A percentile compares a stretch with the other conserved stretches of the same genome.
phyloP scores from a whole-genome alignment of 768 basidiomycete species.

The Melanogaster broomeanus region DNA sequence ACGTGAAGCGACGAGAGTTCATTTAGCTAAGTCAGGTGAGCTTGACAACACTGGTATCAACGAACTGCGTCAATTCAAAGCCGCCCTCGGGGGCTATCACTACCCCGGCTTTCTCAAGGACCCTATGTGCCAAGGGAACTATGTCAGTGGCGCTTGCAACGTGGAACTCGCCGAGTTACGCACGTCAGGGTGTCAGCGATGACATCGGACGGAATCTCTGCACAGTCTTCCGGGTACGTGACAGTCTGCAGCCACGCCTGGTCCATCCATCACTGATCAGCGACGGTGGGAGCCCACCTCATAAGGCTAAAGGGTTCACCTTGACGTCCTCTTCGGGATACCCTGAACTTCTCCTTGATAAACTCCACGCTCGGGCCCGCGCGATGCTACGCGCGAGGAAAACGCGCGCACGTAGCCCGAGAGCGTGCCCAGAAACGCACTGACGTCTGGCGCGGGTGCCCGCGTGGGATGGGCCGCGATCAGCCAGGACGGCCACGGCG shows the following conservation, averaged over 20 bases:
- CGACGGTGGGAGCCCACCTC: neutral
- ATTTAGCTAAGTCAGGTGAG: constrained; percentile 39
- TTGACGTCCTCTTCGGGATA: constrained; percentile 83
- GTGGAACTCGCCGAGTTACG: constrained; percentile 18
- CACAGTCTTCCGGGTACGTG: constrained; percentile 67
- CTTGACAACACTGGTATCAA: constrained; percentile 54
- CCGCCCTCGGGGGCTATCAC: constrained; percentile 53
- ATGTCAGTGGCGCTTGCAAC: neutral
- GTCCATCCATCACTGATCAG: neutral
- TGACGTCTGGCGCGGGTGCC: constrained; percentile 49
- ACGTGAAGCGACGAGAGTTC: neutral
- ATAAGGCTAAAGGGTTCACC: constrained; percentile 38
- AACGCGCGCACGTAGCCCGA: constrained; percentile 69
- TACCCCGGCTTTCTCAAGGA: constrained; percentile 77
- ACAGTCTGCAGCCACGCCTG: constrained; percentile 87
- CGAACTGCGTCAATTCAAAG: constrained; percentile 57
- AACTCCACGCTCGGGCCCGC: constrained; percentile 66
- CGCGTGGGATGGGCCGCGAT: constrained; percentile 84
- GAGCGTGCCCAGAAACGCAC: constrained; percentile 62
- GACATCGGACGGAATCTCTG: constrained; percentile 61
- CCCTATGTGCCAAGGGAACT: constrained; percentile 40
- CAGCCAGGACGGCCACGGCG: constrained; percentile 97
- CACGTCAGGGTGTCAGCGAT: constrained; percentile 72
- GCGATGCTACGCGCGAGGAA: constrained; percentile 56
- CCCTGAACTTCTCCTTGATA: constrained; percentile 74